Evolutionary conservation across 2,329 filamentous ascomycete genomes (phyloP).

Genomic region (Colletotrichum destructivum): DNA sequence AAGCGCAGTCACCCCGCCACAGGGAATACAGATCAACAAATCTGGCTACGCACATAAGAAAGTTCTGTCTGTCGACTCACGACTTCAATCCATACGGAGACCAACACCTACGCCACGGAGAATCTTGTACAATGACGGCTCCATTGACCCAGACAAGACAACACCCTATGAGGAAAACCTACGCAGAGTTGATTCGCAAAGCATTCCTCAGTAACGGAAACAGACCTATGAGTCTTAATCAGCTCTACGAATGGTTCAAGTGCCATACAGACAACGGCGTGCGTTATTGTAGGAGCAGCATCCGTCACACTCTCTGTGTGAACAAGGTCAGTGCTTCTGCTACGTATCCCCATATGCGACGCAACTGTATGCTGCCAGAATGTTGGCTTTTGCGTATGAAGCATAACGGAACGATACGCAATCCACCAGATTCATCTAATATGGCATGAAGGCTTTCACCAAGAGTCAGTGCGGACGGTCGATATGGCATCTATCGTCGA

Average conservation of each 20-base stretch:
- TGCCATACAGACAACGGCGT: background rate
- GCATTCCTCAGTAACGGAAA: slow-evolving; percentile 6
- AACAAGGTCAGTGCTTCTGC: slow-evolving; percentile 1
- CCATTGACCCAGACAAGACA: background rate
- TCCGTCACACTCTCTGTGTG: slow-evolving; percentile 4
- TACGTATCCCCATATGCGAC: background rate
- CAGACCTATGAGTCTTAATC: slow-evolving; percentile 5
- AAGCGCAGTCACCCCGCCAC: background rate
- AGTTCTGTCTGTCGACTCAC: background rate
- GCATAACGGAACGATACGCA: background rate
- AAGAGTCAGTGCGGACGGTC: background rate
- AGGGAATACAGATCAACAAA: background rate
- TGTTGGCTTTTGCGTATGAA: background rate
- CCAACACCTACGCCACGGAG: background rate
- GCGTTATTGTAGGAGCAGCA: background rate
- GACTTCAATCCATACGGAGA: background rate
- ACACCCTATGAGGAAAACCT: background rate
- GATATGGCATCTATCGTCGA: background rate
- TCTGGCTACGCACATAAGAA: background rate
- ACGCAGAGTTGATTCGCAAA: slow-evolving; percentile 1
- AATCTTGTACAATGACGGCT: slow-evolving; percentile 5
- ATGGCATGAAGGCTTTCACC: background rate
- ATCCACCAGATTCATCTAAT: background rate
- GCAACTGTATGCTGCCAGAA: background rate
- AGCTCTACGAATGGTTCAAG: background rate